phyloP scores from a whole-genome alignment of 768 basidiomycete genomes.

The Termitomyces titanicus region DNA sequence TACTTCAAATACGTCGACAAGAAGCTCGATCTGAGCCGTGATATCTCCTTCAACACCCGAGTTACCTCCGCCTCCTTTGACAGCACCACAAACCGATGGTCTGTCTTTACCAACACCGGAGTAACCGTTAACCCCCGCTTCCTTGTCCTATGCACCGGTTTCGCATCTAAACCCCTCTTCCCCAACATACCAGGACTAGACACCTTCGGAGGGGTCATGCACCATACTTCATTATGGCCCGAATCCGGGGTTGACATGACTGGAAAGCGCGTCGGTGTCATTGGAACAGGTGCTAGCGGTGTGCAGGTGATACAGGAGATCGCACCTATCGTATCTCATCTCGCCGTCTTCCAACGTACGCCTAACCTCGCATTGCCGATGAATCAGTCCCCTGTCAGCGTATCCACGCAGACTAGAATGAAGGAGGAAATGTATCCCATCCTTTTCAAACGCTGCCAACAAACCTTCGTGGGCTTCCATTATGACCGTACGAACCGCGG shows the following conservation, averaged over 20 bases:
- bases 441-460: constrained; percentile 15
- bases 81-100: constrained; percentile 15
- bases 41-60: constrained; percentile 20
- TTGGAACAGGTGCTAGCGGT: constrained; percentile 23
- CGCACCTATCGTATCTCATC: constrained; percentile 15
- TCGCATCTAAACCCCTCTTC: constrained; percentile 20
- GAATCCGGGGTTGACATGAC: constrained; percentile 14
- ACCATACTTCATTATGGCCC: constrained; percentile 24
- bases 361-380: constrained; percentile 21
- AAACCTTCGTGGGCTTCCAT: constrained; percentile 17
- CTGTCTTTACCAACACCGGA: constrained; percentile 16
- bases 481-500: constrained; percentile 7
- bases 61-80: constrained; percentile 19
- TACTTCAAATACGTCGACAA: constrained; percentile 22
- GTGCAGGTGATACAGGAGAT: constrained; percentile 23
- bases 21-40: constrained; percentile 20
- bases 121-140: constrained; percentile 14
- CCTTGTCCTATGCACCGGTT: constrained; percentile 22
- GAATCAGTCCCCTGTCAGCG: constrained; percentile 14
- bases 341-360: constrained; percentile 26
- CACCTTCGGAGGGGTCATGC: constrained; percentile 18
- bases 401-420: constrained; percentile 11
- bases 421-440: constrained; percentile 16
- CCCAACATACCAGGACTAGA: constrained; percentile 18
- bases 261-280: constrained; percentile 22